Evolutionary conservation across 805 yeast genomes (phyloP), one percentile per base, ranked within the genome.

Genomic region (Saturnispora dispora): DNA sequence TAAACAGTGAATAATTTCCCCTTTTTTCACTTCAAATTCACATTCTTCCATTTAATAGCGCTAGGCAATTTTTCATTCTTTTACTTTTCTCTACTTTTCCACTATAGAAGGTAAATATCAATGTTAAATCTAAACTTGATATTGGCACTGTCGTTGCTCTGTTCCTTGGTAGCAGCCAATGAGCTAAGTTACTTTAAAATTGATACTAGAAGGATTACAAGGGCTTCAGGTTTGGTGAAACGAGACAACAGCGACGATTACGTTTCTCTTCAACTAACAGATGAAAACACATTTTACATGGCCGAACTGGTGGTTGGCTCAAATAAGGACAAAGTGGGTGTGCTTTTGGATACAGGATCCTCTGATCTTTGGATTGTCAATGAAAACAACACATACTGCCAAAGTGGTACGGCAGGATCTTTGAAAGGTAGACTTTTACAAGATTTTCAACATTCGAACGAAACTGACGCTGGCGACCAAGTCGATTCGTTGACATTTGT

Each of bases 281-380:
- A 77, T 55, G 67, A 70, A 48, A 54, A 60, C 13, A 63, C 71
- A 6, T 79, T 76, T 55, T 79, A 76, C 57, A 65, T 76, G 18
- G 76, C 74, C 2, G 66, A 66, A 5, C 53, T 78, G 32, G 58
- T 63, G 23, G 61, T 85, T 20, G 91, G 93, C 4, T 76, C 86
- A 0, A 75, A 82, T 1, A 60, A 70, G 0, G 83, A 83, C 58
- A 63, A 68, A n/a, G 69, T 83, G 5, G 70, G 70, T 9, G 79
- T 83, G 9, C 63, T 82, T 37, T 62, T 85, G n/a, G 93, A 85
- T 60, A 85, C 90, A 1, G 93, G 91, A 2, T 83, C 89, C 0
- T 75, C 86, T 0, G 91, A 85, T 62, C 66, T 85, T 22, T 83
- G 88, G 87, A 78, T 83, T 22, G 71, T 77, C 53, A 69, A 73